A percentile compares a stretch with the other conserved stretches of the same genome.
These are phyloP conservation scores for Garcileccinum viscosum DNA, from an alignment of 1,284 basidiomycete species.

Conservation along the genomic window DNA sequence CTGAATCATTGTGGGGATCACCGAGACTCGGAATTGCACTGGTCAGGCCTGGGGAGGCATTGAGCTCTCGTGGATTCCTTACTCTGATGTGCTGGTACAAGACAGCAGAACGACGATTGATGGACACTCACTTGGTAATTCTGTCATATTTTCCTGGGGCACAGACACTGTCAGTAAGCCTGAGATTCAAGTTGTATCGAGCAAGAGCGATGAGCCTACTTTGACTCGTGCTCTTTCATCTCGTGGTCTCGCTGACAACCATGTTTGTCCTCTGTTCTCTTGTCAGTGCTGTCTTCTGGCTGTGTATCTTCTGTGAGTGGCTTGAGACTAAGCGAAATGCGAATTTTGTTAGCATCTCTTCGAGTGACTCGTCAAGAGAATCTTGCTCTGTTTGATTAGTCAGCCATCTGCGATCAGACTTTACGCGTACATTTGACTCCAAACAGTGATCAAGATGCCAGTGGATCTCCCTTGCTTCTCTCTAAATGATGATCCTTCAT, in stretches of 20 bases:
- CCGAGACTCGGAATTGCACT: constrained; percentile 92
- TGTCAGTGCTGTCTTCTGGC: constrained; percentile 73
- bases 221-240: constrained; percentile 74
- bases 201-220: constrained; percentile 52
- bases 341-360: constrained; percentile 99
- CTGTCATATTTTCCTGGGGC: constrained; percentile 73
- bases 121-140: constrained; percentile 85
- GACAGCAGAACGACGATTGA: constrained; percentile 33
- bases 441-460: neutral
- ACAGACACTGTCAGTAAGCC: constrained; percentile 38
- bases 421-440: too few relatives aligned
- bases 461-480: neutral
- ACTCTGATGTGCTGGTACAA: constrained; percentile 71
- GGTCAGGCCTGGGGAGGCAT: constrained; percentile 86
- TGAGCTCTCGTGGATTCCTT: constrained; percentile 90
- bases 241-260: constrained; percentile 73
- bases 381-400: constrained; percentile 60
- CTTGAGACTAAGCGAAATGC: constrained; percentile 92
- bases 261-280: constrained; percentile 87
- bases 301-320: constrained; percentile 83
- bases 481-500: constrained; percentile 16
- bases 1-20: constrained; percentile 75
- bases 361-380: constrained; percentile 91
- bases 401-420: too few relatives aligned
- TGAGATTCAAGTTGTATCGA: constrained; percentile 12